Evolutionary conservation across 192 early-diverging fungal genomes (phyloP).

Genomic region (Gryganskiella cystojenkinii): DNA sequence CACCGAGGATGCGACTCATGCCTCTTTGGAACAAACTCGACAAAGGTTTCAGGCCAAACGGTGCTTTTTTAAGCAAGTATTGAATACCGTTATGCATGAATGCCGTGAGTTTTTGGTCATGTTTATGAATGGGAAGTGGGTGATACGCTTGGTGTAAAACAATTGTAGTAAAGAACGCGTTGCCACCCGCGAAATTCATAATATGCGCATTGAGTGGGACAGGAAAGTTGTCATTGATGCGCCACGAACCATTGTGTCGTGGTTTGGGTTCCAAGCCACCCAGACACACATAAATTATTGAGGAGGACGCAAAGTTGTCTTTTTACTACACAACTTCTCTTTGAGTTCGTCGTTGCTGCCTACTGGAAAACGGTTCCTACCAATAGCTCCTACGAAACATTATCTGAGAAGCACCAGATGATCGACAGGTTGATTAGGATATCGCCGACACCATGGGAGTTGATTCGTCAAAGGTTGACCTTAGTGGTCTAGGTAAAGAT

Average conservation of each 20-base stretch:
- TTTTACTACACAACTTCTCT: too few relatives aligned
- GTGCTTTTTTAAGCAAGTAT: conserved; percentile 5
- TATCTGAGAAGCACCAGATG: too few relatives aligned
- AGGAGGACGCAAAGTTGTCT: too few relatives aligned
- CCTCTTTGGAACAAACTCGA: conserved; percentile 1
- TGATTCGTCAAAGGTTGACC: too few relatives aligned
- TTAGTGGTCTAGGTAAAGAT: too few relatives aligned
- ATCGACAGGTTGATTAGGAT: too few relatives aligned
- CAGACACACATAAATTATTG: neutral
- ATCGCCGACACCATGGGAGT: too few relatives aligned
- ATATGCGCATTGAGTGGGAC: neutral
- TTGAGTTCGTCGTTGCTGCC: too few relatives aligned
- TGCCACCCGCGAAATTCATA: neutral
- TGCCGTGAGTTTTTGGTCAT: neutral
- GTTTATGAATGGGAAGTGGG: neutral
- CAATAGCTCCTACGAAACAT: too few relatives aligned
- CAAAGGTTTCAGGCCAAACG: conserved; percentile 13
- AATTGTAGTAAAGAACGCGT: neutral
- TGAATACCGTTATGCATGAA: neutral
- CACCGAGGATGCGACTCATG: neutral
- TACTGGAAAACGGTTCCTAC: too few relatives aligned
- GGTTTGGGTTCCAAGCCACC: neutral
- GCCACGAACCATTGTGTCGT: neutral
- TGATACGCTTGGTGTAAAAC: conserved; percentile 1
- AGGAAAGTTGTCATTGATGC: neutral